Conservation (phyloP, 2,329 filamentous ascomycete species). For the Diplodia corticola region DNA sequence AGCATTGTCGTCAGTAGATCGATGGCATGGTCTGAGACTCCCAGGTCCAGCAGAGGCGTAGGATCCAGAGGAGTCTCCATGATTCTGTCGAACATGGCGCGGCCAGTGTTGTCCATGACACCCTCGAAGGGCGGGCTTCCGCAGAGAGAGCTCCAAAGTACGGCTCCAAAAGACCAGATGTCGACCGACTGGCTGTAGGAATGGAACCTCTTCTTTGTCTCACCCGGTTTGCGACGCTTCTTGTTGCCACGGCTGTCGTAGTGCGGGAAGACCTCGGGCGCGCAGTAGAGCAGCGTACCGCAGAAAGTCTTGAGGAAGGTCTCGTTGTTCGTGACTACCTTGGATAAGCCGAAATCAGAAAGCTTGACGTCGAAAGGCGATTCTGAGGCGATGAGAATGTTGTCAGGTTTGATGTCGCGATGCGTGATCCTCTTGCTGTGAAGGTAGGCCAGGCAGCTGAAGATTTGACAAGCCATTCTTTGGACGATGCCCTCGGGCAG, state of each 20-base stretch:
- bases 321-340: constrained; percentile 85
- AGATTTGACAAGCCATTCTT: constrained; percentile 71
- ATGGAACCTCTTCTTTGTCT: constrained; percentile 42
- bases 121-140: constrained; percentile 79
- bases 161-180: constrained; percentile 93
- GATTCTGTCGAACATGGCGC: constrained; percentile 79
- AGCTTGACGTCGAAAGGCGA: constrained; percentile 82
- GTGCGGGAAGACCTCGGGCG: constrained; percentile 92
- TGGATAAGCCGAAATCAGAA: constrained; percentile 95
- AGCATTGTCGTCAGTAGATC: constrained; percentile 79
- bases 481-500: constrained; percentile 70
- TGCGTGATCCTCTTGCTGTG: constrained; percentile 90
- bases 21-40: constrained; percentile 67
- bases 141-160: constrained; percentile 84
- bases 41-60: constrained; percentile 58
- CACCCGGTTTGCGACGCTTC: constrained; percentile 56
- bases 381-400: constrained; percentile 78
- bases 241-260: constrained; percentile 66
- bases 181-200: constrained; percentile 92
- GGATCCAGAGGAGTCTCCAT: constrained; percentile 76
- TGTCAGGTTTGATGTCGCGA: constrained; percentile 98
- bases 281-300: constrained; percentile 92
- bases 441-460: constrained; percentile 81
- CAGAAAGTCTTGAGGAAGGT: constrained; percentile 97
- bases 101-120: constrained; percentile 71